A percentile compares a stretch with the other conserved stretches of the same genome.
Evolutionary conservation across 1,284 basidiomycete species (phyloP).

Genomic region (Sphaerobolus stellatus): DNA sequence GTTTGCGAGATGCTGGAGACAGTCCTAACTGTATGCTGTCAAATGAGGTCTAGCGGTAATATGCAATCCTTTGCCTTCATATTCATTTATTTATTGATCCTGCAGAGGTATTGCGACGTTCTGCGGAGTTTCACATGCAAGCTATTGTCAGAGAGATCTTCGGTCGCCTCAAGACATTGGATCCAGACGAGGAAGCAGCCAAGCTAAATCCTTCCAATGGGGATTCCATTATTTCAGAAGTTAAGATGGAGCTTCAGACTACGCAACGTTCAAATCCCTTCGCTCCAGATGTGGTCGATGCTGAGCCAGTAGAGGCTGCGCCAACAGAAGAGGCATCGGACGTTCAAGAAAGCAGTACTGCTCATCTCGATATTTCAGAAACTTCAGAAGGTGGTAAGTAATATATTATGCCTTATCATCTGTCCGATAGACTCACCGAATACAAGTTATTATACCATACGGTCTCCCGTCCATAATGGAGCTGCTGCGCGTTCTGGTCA

Average conservation of each 20-base stretch:
- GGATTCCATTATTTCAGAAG: slow-evolving; percentile 53
- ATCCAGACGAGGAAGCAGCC: slow-evolving; percentile 65
- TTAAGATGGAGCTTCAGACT: slow-evolving; percentile 54
- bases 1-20: slow-evolving; percentile 99
- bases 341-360: no score
- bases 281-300: not conserved
- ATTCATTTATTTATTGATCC: slow-evolving; percentile 11
- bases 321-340: slow-evolving; percentile 13
- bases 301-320: slow-evolving; percentile 15
- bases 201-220: slow-evolving; percentile 53
- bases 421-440: not conserved
- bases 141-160: slow-evolving; percentile 83
- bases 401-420: not conserved
- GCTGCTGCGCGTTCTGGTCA: slow-evolving; percentile 90
- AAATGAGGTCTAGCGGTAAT: slow-evolving; percentile 89
- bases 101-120: slow-evolving; percentile 81
- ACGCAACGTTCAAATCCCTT: not conserved
- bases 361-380: no score
- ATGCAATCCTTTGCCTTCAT: not conserved
- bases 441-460: slow-evolving; percentile 45
- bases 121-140: slow-evolving; percentile 95
- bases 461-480: slow-evolving; percentile 93
- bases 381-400: slow-evolving; percentile 10
- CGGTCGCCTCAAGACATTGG: slow-evolving; percentile 65
- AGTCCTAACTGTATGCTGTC: slow-evolving; percentile 94